A percentile compares a stretch with the other conserved stretches of the same genome.
phyloP scores from a whole-genome alignment of 192 early-diverging fungal genomes.

The Coemansia erecta region DNA sequence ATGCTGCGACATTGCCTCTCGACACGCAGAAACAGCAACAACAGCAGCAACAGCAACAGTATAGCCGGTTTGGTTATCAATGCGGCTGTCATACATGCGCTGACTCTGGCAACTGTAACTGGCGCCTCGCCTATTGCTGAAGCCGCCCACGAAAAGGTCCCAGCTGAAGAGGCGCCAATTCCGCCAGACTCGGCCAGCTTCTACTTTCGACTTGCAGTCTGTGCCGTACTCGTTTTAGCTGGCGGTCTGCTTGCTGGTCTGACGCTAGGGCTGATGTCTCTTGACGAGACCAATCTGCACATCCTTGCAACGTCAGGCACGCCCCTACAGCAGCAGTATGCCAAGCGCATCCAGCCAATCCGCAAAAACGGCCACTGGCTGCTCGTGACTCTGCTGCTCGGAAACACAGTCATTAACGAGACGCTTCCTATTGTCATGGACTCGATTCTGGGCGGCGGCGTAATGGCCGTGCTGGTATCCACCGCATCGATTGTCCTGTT shows the following conservation, averaged over 20 bases:
- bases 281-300: slow-evolving; percentile 79
- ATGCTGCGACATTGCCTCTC: background rate
- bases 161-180: slow-evolving; percentile 2
- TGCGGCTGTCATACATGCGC: too few relatives aligned
- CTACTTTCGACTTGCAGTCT: slow-evolving; percentile 51
- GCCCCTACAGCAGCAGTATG: slow-evolving; percentile 66
- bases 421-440: slow-evolving; percentile 85
- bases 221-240: slow-evolving; percentile 63
- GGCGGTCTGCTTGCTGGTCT: slow-evolving; percentile 78
- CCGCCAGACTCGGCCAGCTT: slow-evolving; percentile 3
- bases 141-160: background rate
- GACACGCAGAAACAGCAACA: background rate
- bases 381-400: slow-evolving; percentile 85
- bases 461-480: slow-evolving; percentile 81
- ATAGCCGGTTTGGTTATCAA: background rate
- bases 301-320: slow-evolving; percentile 83
- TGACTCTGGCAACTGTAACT: too few relatives aligned
- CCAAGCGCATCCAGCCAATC: slow-evolving; percentile 80
- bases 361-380: slow-evolving; percentile 92
- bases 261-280: slow-evolving; percentile 72
- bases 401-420: slow-evolving; percentile 95
- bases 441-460: slow-evolving; percentile 70
- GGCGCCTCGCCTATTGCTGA: background rate
- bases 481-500: slow-evolving; percentile 89
- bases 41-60: background rate